Conservation (phyloP, 2,329 filamentous ascomycete genomes). For the Teratosphaeria nubilosa region DNA sequence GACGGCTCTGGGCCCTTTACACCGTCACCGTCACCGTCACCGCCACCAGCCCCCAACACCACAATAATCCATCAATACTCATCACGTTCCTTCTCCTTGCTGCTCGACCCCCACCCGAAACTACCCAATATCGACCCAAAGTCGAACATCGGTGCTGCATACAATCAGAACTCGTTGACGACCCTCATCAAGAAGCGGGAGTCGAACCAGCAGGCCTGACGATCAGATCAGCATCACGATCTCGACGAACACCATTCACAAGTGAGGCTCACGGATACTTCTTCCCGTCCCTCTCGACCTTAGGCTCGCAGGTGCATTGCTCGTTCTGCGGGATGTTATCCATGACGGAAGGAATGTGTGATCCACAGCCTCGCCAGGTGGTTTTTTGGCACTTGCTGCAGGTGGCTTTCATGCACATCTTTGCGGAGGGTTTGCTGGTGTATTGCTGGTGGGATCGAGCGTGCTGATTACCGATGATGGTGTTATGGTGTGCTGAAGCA, state of each 20-base stretch:
- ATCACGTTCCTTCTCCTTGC: constrained; percentile 9
- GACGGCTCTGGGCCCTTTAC: not conserved
- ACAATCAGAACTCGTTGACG: constrained; percentile 2
- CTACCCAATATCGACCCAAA: not conserved
- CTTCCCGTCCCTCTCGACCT: constrained; percentile 50
- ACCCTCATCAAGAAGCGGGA: constrained; percentile 6
- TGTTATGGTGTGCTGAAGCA: too few species aligned
- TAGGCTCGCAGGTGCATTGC: constrained; percentile 57
- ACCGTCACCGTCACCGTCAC: too few species aligned
- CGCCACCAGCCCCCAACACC: not conserved
- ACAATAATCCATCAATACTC: constrained; percentile 8
- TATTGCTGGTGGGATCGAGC: too few species aligned
- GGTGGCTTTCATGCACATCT: constrained; percentile 56
- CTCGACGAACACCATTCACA: not conserved
- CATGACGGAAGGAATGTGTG: constrained; percentile 51
- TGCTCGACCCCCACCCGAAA: not conserved
- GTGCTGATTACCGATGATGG: too few species aligned
- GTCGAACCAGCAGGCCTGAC: constrained; percentile 41
- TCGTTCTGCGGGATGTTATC: constrained; percentile 47
- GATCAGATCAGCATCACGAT: not conserved
- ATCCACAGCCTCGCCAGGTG: constrained; percentile 27
- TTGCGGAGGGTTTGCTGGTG: not conserved
- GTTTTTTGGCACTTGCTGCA: constrained; percentile 55
- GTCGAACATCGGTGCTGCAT: not conserved
- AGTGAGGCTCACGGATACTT: constrained; percentile 42